These are phyloP conservation scores for Teunomyces lycoperdinae DNA, from an alignment of 805 yeast species.

Conservation along the genomic window DNA sequence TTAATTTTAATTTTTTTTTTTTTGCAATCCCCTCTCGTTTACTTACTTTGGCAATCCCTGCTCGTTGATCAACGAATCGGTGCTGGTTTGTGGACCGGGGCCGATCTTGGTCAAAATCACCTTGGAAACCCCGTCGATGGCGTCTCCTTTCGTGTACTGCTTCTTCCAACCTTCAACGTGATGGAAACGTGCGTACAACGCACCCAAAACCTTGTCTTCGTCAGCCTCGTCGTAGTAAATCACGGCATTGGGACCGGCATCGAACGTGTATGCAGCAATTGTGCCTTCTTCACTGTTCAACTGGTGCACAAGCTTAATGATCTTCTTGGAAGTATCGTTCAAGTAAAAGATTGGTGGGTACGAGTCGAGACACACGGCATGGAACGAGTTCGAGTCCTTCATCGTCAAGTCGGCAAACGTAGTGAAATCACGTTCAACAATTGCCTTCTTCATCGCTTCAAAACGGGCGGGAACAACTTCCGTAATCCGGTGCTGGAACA, in stretches of 20 bases:
- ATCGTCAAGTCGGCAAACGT: conserved; percentile 87
- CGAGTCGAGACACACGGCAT: conserved; percentile 95
- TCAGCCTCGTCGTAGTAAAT: conserved; percentile 79
- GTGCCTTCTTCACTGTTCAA: conserved; percentile 68
- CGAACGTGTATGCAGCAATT: conserved; percentile 95
- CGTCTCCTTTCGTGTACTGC: conserved; percentile 11
- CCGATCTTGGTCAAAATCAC: conserved; percentile 87
- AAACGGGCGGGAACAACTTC: conserved; percentile 85
- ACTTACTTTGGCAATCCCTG: conserved; percentile 56
- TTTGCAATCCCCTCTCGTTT: background rate
- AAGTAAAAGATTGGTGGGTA: conserved; percentile 93
- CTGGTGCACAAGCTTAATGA: conserved; percentile 73
- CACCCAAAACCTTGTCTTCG: conserved; percentile 70
- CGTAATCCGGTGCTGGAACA: conserved; percentile 75
- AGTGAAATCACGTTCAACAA: conserved; percentile 68
- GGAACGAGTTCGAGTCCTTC: conserved; percentile 96
- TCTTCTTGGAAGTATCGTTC: conserved; percentile 81
- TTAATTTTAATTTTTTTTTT: background rate
- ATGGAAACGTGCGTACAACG: conserved; percentile 59
- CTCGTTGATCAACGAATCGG: conserved; percentile 54
- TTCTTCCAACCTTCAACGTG: conserved; percentile 68
- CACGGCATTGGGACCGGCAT: conserved; percentile 99
- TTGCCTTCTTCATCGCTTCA: conserved; percentile 75
- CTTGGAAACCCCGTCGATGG: conserved; percentile 66
- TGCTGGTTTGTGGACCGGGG: conserved; percentile 71